These are phyloP conservation scores for Starmerella kuoi DNA, from an alignment of 805 yeast species.

Conservation along the genomic window DNA sequence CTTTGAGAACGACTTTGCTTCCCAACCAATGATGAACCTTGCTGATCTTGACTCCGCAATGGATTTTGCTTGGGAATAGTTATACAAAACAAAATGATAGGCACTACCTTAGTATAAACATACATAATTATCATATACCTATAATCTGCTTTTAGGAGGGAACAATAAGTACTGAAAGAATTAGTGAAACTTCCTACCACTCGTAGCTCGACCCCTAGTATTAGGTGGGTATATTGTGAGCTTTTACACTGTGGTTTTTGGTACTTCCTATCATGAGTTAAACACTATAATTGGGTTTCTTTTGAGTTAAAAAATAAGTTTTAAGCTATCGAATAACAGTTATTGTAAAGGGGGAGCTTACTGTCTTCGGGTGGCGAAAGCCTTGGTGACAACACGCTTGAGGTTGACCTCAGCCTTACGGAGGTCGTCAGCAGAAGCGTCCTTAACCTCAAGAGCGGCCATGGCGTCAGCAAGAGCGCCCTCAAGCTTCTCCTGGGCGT, in stretches of 20 bases:
- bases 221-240: too few species aligned
- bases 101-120: neutral
- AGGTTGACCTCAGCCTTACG: constrained; percentile 99
- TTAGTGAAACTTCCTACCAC: too few species aligned
- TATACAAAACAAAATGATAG: too few species aligned
- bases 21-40: constrained; percentile 24
- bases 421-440: constrained; percentile 89
- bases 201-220: too few species aligned
- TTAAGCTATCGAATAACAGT: too few species aligned
- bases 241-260: too few species aligned
- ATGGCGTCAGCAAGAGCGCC: constrained; percentile 95
- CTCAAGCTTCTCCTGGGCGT: constrained; percentile 95
- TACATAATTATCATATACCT: neutral
- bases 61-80: constrained; percentile 21
- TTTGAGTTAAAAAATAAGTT: too few species aligned
- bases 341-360: too few species aligned
- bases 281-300: too few species aligned
- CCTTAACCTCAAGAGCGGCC: constrained; percentile 95
- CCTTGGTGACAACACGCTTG: constrained; percentile 99
- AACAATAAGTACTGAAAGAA: too few species aligned
- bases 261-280: too few species aligned
- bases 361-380: constrained; percentile 79
- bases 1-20: constrained; percentile 17
- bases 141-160: too few species aligned
- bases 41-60: constrained; percentile 25